These are phyloP conservation scores for Chaetomiaceae sp. DNA, from an alignment of 2,329 filamentous ascomycete species.

Conservation along the genomic window DNA sequence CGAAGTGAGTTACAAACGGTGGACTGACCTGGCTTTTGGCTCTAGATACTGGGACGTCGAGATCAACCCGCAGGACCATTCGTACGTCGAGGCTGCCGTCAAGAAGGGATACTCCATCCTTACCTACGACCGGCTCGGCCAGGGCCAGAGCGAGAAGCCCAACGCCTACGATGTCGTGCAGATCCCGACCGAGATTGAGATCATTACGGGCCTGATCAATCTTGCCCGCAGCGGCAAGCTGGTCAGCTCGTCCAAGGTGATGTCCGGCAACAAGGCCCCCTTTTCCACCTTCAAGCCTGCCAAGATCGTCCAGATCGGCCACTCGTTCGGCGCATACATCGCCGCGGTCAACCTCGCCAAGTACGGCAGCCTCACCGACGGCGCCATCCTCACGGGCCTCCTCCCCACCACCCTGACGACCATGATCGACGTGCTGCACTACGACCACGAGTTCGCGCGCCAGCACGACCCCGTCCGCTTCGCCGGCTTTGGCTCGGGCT, in stretches of 20 bases:
- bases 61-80: slow-evolving; percentile 54
- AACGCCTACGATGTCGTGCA: slow-evolving; percentile 47
- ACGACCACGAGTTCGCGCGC: slow-evolving; percentile 21
- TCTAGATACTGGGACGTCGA: slow-evolving; percentile 55
- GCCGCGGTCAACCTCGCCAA: slow-evolving; percentile 26
- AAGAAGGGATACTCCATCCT: slow-evolving; percentile 50
- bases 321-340: slow-evolving; percentile 26
- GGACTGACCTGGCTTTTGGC: no score
- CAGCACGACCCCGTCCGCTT: slow-evolving; percentile 19
- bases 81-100: slow-evolving; percentile 49
- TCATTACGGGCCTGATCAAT: slow-evolving; percentile 48
- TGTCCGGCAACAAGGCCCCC: not conserved
- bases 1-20: no score
- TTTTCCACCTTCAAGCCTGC: slow-evolving; percentile 21
- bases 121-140: slow-evolving; percentile 55
- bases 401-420: slow-evolving; percentile 24
- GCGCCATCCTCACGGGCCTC: slow-evolving; percentile 34
- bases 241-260: slow-evolving; percentile 28
- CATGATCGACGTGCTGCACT: slow-evolving; percentile 16
- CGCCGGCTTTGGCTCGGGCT: slow-evolving; percentile 20
- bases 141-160: slow-evolving; percentile 52
- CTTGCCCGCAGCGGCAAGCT: slow-evolving; percentile 42
- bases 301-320: slow-evolving; percentile 27
- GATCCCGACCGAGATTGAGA: slow-evolving; percentile 52
- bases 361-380: slow-evolving; percentile 32